Percentiles rank a stretch among this genome's conserved stretches.
phyloP scores from a whole-genome alignment of 108 stramenopile genomes.

The Fistulifera pelliculosa region DNA sequence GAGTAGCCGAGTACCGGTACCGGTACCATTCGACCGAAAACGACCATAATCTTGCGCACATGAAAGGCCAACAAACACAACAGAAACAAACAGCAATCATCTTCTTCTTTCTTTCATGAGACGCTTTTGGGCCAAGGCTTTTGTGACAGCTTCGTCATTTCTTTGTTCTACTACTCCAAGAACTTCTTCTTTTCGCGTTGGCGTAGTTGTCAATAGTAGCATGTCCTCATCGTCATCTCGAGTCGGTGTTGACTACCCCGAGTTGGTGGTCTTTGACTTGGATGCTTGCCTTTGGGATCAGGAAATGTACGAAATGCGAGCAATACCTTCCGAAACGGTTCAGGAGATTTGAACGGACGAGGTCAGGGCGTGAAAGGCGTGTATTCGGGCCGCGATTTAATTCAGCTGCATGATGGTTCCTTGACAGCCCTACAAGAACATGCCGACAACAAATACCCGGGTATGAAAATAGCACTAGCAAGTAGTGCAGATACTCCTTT shows the following conservation, averaged over 20 bases:
- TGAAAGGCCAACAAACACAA: too few relatives aligned
- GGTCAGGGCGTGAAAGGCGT: conserved; percentile 76
- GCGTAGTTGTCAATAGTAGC: too few relatives aligned
- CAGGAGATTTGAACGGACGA: conserved; percentile 55
- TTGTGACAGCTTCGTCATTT: too few relatives aligned
- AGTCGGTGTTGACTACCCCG: conserved; percentile 23
- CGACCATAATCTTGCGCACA: too few relatives aligned
- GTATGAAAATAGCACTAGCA: conserved; percentile 73
- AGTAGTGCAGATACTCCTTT: conserved; percentile 76
- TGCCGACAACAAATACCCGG: conserved; percentile 43
- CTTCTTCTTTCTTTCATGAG: too few relatives aligned
- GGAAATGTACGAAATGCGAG: conserved; percentile 79
- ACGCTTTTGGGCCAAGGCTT: too few relatives aligned
- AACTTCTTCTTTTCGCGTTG: too few relatives aligned
- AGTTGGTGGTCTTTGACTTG: conserved; percentile 72
- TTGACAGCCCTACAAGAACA: conserved; percentile 65
- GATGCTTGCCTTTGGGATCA: conserved; percentile 90
- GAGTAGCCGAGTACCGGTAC: too few relatives aligned
- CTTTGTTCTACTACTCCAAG: too few relatives aligned
- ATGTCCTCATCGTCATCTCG: too few relatives aligned
- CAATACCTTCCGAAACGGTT: conserved; percentile 45
- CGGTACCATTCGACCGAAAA: too few relatives aligned
- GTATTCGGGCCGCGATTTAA: conserved; percentile 49
- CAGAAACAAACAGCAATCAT: too few relatives aligned
- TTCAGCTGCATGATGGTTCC: conserved; percentile 65